Evolutionary conservation across 2,329 filamentous ascomycete genomes (phyloP).

Genomic region (Pleoardoris graminearum): DNA sequence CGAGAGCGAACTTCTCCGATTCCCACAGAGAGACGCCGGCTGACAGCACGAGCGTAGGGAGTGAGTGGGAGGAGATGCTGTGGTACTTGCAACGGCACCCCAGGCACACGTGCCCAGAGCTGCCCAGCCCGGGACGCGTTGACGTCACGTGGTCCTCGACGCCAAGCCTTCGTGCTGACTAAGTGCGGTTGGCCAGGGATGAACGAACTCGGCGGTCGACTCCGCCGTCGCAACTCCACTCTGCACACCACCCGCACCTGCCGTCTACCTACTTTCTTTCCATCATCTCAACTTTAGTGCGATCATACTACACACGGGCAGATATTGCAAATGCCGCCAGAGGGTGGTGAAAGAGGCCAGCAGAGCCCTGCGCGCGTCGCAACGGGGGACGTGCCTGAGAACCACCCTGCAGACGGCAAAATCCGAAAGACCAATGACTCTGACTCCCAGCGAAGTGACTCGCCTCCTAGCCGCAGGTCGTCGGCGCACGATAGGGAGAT

Average conservation of each 20-base stretch:
- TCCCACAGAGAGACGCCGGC: neutral
- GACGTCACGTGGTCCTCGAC: too few relatives aligned
- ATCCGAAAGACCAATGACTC: neutral
- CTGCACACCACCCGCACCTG: too few relatives aligned
- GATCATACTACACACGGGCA: slow-evolving; percentile 15
- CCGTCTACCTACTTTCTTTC: too few relatives aligned
- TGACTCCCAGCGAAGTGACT: slow-evolving; percentile 1
- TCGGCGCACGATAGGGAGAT: slow-evolving; percentile 11
- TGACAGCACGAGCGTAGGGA: too few relatives aligned
- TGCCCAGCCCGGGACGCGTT: too few relatives aligned
- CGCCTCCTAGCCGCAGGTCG: neutral
- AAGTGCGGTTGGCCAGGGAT: too few relatives aligned
- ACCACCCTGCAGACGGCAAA: neutral
- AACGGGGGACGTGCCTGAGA: neutral
- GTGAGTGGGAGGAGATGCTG: too few relatives aligned
- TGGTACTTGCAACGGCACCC: too few relatives aligned
- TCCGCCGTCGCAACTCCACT: too few relatives aligned
- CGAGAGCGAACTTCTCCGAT: slow-evolving; percentile 7
- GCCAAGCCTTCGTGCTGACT: too few relatives aligned
- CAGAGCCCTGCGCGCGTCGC: slow-evolving; percentile 15
- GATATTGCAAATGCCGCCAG: slow-evolving; percentile 20
- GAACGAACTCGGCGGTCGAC: too few relatives aligned
- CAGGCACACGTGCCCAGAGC: too few relatives aligned
- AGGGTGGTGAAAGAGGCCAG: slow-evolving; percentile 13
- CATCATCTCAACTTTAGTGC: slow-evolving; percentile 23